Percentiles rank a stretch among this genome's conserved stretches.
Evolutionary conservation across 148 eudicot genomes (phyloP).

Genomic region (Chenopodium suecicum): DNA sequence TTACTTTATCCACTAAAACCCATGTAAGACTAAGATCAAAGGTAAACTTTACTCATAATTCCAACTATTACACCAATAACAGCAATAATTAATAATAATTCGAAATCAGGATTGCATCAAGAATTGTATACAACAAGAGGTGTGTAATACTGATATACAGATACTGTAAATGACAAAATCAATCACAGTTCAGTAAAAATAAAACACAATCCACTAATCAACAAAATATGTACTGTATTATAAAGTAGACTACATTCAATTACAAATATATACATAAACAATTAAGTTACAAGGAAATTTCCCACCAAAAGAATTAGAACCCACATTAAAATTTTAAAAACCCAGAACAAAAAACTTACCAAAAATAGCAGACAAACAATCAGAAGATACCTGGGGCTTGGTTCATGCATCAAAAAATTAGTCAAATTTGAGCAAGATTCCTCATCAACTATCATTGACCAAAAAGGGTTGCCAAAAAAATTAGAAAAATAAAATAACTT

Average conservation of each 20-base stretch:
- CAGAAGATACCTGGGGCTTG: slow-evolving; percentile 6
- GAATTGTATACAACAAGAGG: neutral
- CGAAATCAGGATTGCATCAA: neutral
- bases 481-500: too few species aligned
- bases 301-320: neutral
- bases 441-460: slow-evolving; percentile 6
- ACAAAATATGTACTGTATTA: too few species aligned
- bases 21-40: neutral
- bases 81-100: too few species aligned
- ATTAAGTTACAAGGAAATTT: neutral
- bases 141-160: too few species aligned
- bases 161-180: neutral
- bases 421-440: slow-evolving; percentile 5
- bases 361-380: neutral
- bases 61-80: neutral
- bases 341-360: neutral
- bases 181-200: neutral
- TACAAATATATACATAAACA: neutral
- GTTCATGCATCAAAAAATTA: slow-evolving; percentile 6
- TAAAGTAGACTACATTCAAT: neutral
- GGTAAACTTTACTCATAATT: neutral
- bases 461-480: neutral
- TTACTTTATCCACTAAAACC: neutral
- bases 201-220: neutral
- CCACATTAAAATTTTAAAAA: slow-evolving; percentile 1